phyloP scores from a whole-genome alignment of 1,139 yeast genomes.

The Candida neerlandica region DNA sequence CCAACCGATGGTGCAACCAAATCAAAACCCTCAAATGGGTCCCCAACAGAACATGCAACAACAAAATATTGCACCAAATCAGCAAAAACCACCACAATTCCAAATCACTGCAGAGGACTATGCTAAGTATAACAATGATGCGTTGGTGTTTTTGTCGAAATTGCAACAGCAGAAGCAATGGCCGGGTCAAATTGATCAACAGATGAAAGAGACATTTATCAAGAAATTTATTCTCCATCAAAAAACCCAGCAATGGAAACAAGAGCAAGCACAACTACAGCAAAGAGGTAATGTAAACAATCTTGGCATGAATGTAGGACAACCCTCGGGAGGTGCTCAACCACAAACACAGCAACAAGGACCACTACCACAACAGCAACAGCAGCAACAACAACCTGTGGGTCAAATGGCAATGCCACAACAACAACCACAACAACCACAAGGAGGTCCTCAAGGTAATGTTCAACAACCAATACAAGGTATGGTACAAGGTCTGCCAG shows the following conservation, averaged over 20 bases:
- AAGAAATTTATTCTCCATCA: constrained; percentile 46
- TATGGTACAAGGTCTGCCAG: constrained; percentile 25
- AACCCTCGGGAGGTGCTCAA: background rate
- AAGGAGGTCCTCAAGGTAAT: constrained; percentile 17
- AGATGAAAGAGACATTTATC: constrained; percentile 42
- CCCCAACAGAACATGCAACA: constrained; percentile 10
- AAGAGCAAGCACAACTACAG: constrained; percentile 24
- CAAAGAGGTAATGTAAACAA: background rate
- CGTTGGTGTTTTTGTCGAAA: constrained; percentile 39
- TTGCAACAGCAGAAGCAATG: constrained; percentile 44
- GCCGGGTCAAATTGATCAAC: constrained; percentile 30
- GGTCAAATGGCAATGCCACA: constrained; percentile 12
- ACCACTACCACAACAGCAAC: constrained; percentile 12
- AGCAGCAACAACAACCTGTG: constrained; percentile 15
- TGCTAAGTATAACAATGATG: constrained; percentile 44
- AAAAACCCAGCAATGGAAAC: constrained; percentile 45
- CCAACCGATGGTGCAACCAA: constrained; percentile 9
- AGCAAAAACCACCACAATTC: constrained; percentile 36
- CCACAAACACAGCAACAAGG: constrained; percentile 5
- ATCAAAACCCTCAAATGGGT: constrained; percentile 4
- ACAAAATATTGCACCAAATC: constrained; percentile 16
- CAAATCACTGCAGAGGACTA: constrained; percentile 47
- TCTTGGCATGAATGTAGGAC: constrained; percentile 2
- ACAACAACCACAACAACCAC: constrained; percentile 17
- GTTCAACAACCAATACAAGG: constrained; percentile 11